Conservation (phyloP, 2,329 filamentous ascomycete genomes). For the Pyrenophora graminea region DNA sequence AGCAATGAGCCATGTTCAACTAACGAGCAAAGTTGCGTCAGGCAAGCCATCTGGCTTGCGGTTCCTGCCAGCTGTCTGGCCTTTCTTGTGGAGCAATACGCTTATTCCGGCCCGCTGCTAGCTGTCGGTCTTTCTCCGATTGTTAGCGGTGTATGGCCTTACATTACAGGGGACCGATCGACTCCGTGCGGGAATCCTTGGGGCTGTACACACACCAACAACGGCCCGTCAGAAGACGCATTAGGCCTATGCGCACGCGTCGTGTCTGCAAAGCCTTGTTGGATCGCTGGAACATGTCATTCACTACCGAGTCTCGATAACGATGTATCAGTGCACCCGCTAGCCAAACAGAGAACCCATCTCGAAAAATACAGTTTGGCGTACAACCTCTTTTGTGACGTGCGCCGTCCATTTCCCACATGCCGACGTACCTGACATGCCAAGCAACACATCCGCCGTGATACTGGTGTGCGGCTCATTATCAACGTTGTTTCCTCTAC, state of each 20-base stretch:
- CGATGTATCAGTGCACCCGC: conserved; percentile 18
- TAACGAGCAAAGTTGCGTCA: not conserved
- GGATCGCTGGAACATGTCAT: conserved; percentile 27
- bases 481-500: conserved; percentile 4
- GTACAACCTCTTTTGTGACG: conserved; percentile 1
- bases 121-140: conserved; percentile 17
- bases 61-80: not conserved
- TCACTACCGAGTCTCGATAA: conserved; percentile 14
- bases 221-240: conserved; percentile 23
- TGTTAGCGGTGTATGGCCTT: conserved; percentile 36
- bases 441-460: conserved; percentile 8
- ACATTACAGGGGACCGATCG: conserved; percentile 21
- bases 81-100: conserved; percentile 32
- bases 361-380: conserved; percentile 12
- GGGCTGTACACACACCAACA: conserved; percentile 24
- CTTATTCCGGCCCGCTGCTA: conserved; percentile 26
- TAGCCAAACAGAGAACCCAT: conserved; percentile 19
- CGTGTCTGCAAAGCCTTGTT: conserved; percentile 30
- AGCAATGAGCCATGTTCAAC: not conserved
- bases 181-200: conserved; percentile 17
- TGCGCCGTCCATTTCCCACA: conserved; percentile 9
- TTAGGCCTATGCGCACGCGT: conserved; percentile 23
- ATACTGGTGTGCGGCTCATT: conserved; percentile 13
- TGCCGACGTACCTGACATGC: conserved; percentile 10
- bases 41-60: conserved; percentile 1